Evolutionary conservation across 2,329 filamentous ascomycete genomes (phyloP).

Genomic region (Talaromyces sp.): DNA sequence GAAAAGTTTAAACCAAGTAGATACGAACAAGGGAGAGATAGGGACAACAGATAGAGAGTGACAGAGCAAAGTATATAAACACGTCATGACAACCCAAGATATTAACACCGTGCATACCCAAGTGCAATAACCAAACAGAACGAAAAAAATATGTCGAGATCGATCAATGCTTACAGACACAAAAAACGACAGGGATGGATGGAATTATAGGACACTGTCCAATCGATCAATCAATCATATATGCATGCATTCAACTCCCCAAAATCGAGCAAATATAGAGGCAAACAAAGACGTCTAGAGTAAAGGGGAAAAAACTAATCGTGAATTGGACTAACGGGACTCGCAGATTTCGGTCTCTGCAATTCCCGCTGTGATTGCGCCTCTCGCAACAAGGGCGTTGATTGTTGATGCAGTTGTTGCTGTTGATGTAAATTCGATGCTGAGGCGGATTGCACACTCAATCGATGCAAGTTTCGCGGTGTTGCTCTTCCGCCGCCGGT

Average conservation of each 20-base stretch:
- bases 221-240: background rate
- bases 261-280: background rate
- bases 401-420: background rate
- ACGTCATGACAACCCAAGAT: background rate
- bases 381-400: background rate
- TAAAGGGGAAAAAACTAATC: background rate
- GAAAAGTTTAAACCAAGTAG: background rate
- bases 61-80: constrained; percentile 7
- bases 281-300: background rate
- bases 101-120: background rate
- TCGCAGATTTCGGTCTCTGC: constrained; percentile 2
- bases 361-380: background rate
- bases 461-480: background rate
- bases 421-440: constrained; percentile 11
- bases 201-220: background rate
- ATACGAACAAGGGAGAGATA: background rate
- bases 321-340: constrained; percentile 17
- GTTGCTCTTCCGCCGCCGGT: constrained; percentile 14
- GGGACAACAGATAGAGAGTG: background rate
- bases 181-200: background rate
- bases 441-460: constrained; percentile 13
- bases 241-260: constrained; percentile 6
- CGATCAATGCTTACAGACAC: background rate
- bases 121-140: background rate
- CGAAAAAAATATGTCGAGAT: background rate